Evolutionary conservation across 768 basidiomycete species (phyloP).

Genomic region (Lanmaoa pseudosensibilis): DNA sequence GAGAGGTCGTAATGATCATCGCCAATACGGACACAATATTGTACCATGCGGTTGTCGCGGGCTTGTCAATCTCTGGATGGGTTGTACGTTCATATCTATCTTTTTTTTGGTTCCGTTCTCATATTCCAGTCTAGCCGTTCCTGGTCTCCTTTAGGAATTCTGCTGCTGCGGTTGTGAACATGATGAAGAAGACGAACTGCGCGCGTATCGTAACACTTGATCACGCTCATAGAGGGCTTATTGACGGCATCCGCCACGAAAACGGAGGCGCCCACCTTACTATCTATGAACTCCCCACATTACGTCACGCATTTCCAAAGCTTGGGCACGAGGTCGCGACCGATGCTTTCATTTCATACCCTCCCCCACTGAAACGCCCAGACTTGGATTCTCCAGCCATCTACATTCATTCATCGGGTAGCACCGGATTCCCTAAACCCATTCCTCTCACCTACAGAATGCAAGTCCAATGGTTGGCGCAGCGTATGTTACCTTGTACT

Average conservation of each 20-base stretch:
- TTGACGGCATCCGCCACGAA: constrained; percentile 8
- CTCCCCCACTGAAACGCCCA: constrained; percentile 5
- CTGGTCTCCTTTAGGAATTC: constrained; percentile 44
- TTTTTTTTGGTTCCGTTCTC: constrained; percentile 27
- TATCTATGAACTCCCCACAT: constrained; percentile 20
- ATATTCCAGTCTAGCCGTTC: constrained; percentile 30
- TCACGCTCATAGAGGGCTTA: constrained; percentile 18
- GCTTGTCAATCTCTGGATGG: constrained; percentile 42
- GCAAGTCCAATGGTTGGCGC: constrained; percentile 35
- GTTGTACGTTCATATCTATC: constrained; percentile 27
- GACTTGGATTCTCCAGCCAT: constrained; percentile 38
- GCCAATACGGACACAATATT: constrained; percentile 35
- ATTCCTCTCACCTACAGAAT: constrained; percentile 38
- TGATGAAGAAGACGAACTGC: constrained; percentile 27
- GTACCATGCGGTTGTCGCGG: constrained; percentile 33
- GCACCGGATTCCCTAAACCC: constrained; percentile 51
- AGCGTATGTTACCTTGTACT: constrained; percentile 30
- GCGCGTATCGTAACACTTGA: constrained; percentile 18
- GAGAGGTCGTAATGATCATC: constrained; percentile 24
- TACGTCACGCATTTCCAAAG: constrained; percentile 39
- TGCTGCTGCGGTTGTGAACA: constrained; percentile 35
- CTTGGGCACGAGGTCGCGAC: constrained; percentile 34
- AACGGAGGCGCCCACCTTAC: background rate
- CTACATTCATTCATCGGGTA: constrained; percentile 52
- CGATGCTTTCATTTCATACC: constrained; percentile 23